These are phyloP conservation scores for Ceratocystis colombiana DNA, from an alignment of 2,329 filamentous ascomycete species.

Conservation along the genomic window DNA sequence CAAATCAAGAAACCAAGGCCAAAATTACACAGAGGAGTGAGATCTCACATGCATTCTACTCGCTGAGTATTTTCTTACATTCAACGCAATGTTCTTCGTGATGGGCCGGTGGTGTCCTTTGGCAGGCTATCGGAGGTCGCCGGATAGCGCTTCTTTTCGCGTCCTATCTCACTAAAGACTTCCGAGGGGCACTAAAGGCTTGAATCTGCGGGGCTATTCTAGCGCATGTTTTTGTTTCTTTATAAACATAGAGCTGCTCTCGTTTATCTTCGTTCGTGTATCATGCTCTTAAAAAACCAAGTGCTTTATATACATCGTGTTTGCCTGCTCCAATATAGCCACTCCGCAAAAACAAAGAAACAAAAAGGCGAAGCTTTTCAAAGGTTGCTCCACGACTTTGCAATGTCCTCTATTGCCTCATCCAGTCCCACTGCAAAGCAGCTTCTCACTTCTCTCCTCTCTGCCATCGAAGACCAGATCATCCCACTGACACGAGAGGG, in stretches of 20 bases:
- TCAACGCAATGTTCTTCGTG: background rate
- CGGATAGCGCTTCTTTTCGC: conserved; percentile 19
- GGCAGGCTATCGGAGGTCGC: conserved; percentile 25
- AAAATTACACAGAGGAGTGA: too few relatives aligned
- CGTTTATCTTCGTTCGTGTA: background rate
- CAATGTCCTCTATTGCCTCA: conserved; percentile 25
- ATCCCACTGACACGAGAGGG: conserved; percentile 43
- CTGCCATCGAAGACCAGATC: conserved; percentile 38
- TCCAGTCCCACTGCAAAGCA: conserved; percentile 25
- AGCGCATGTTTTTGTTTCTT: background rate
- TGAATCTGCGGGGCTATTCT: background rate
- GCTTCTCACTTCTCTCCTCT: conserved; percentile 36
- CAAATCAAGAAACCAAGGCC: too few relatives aligned
- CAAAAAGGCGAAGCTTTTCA: background rate
- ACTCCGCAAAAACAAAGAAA: background rate
- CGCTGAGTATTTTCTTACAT: too few relatives aligned
- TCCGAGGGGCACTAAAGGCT: background rate
- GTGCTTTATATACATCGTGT: background rate
- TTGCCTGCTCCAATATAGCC: background rate
- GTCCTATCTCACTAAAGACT: background rate
- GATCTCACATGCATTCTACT: too few relatives aligned
- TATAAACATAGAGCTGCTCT: background rate
- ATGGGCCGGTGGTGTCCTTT: background rate
- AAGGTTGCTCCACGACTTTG: conserved; percentile 23
- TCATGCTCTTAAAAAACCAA: background rate